phyloP scores from a whole-genome alignment of 768 basidiomycete species.

The Zangia roseola region DNA sequence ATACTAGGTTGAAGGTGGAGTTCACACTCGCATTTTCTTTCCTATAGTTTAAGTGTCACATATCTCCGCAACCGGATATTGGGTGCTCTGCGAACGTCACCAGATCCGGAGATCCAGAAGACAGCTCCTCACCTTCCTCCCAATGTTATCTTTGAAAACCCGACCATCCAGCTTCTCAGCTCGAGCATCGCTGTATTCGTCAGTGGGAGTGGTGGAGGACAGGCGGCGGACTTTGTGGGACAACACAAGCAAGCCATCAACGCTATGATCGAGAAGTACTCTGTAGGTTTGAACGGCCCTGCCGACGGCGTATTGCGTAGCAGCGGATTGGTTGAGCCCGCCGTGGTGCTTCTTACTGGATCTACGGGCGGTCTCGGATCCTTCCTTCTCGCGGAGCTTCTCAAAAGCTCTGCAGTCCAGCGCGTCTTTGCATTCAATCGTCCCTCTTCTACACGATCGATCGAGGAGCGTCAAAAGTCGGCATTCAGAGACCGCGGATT shows the following conservation, averaged over 20 bases:
- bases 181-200: constrained; percentile 8
- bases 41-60: constrained; percentile 23
- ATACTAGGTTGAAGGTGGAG: background rate
- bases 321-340: background rate
- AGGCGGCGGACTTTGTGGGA: background rate
- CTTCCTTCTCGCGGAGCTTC: constrained; percentile 33
- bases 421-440: constrained; percentile 39
- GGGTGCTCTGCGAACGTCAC: constrained; percentile 24
- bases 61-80: constrained; percentile 22
- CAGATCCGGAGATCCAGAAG: constrained; percentile 19
- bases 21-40: background rate
- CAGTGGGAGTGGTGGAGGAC: background rate
- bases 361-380: constrained; percentile 45
- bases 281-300: constrained; percentile 12
- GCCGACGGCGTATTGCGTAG: constrained; percentile 15
- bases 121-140: constrained; percentile 23
- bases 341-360: constrained; percentile 34
- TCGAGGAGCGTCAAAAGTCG: constrained; percentile 28
- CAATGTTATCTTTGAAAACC: constrained; percentile 37
- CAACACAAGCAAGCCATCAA: constrained; percentile 23
- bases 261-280: constrained; percentile 41
- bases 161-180: constrained; percentile 29
- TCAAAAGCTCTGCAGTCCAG: constrained; percentile 22
- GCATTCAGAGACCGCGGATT: constrained; percentile 39
- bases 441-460: constrained; percentile 6